phyloP scores from a whole-genome alignment of 225 moss, liverwort and hornwort genomes.

The Anthoceros angustus region DNA sequence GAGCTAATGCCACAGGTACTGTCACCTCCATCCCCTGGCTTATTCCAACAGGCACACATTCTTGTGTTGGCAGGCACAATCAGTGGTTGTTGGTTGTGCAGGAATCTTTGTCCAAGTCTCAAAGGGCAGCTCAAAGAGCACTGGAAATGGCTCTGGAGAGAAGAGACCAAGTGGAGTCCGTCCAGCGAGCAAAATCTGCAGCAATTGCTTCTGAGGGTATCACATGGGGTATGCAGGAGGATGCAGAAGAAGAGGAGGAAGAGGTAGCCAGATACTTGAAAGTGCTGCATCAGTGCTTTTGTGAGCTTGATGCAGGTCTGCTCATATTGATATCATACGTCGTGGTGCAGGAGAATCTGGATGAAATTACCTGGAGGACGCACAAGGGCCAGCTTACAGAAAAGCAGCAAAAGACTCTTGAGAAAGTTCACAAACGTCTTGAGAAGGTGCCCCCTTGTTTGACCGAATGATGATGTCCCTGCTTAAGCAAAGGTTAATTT shows the following conservation, averaged over 20 bases:
- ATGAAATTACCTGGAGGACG: slow-evolving; percentile 97
- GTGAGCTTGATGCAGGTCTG: background rate
- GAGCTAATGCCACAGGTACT: slow-evolving; percentile 79
- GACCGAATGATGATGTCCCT: background rate
- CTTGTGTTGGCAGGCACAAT: slow-evolving; percentile 7
- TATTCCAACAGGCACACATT: background rate
- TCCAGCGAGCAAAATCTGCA: slow-evolving; percentile 59
- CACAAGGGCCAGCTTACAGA: slow-evolving; percentile 73
- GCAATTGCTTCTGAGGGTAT: slow-evolving; percentile 59
- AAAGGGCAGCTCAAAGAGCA: slow-evolving; percentile 30
- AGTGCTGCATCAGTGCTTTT: background rate
- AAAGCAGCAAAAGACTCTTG: slow-evolving; percentile 75
- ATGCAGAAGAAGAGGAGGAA: slow-evolving; percentile 72
- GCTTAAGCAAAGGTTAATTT: background rate
- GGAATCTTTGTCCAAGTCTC: slow-evolving; percentile 48
- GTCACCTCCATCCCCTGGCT: background rate
- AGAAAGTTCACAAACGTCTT: slow-evolving; percentile 84
- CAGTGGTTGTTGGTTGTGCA: slow-evolving; percentile 19
- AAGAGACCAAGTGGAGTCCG: slow-evolving; percentile 37
- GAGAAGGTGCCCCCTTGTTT: slow-evolving; percentile 46
- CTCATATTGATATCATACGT: slow-evolving; percentile 6
- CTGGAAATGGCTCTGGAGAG: slow-evolving; percentile 47
- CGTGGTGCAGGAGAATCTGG: slow-evolving; percentile 43
- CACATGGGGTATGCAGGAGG: slow-evolving; percentile 99
- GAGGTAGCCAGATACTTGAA: slow-evolving; percentile 15